Conservation (phyloP, 2,329 filamentous ascomycete genomes). For the Knufia petricola region DNA sequence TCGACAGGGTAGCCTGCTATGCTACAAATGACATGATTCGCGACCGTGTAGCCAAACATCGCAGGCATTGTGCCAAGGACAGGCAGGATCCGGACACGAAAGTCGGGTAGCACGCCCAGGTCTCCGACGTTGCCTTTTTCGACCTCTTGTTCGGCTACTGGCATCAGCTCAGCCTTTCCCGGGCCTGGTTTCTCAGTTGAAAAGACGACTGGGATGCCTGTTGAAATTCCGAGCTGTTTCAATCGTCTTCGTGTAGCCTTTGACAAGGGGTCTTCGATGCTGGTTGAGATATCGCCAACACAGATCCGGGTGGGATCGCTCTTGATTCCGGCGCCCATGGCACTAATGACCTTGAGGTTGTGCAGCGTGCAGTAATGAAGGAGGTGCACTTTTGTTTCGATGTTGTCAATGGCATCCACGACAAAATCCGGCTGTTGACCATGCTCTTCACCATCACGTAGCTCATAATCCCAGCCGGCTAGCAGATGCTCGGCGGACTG, state of each 20-base stretch:
- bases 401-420: constrained; percentile 98
- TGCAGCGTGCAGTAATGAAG: constrained; percentile 78
- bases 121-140: constrained; percentile 77
- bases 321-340: constrained; percentile 95
- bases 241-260: constrained; percentile 71
- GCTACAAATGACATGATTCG: constrained; percentile 83
- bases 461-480: constrained; percentile 48
- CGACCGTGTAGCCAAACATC: constrained; percentile 82
- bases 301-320: constrained; percentile 73
- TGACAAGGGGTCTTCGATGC: constrained; percentile 80
- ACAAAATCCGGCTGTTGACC: constrained; percentile 65
- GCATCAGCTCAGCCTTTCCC: constrained; percentile 82
- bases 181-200: constrained; percentile 83
- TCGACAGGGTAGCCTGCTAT: constrained; percentile 69
- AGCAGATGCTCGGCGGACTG: constrained; percentile 58
- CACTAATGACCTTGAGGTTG: constrained; percentile 72
- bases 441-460: constrained; percentile 39
- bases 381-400: constrained; percentile 87
- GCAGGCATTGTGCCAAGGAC: constrained; percentile 96
- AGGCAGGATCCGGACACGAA: constrained; percentile 86
- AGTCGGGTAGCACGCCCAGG: constrained; percentile 80
- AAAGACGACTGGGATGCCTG: constrained; percentile 84
- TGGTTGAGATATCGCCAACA: constrained; percentile 82
- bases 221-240: constrained; percentile 64
- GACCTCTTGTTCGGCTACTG: constrained; percentile 79